A percentile compares a stretch with the other conserved stretches of the same genome.
Evolutionary conservation across 2,329 filamentous ascomycete genomes (phyloP).

Genomic region (Achaetomium macrosporum): DNA sequence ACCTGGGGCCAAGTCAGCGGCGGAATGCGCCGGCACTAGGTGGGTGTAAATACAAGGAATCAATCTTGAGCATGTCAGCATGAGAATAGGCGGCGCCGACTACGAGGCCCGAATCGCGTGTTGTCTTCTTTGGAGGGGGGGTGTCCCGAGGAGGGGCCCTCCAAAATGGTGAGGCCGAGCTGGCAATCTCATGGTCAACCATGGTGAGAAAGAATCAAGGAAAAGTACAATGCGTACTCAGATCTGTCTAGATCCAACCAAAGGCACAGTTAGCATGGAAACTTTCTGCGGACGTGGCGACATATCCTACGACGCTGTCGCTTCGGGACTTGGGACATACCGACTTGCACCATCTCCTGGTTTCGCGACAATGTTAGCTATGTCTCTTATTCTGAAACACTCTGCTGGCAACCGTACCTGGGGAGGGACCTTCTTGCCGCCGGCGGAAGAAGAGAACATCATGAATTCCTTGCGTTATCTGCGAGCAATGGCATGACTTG

Average conservation of each 20-base stretch:
- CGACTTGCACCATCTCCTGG: conserved; percentile 99
- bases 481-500: conserved; percentile 21
- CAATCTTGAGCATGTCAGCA: conserved; percentile 86
- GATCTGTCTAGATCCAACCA: conserved; percentile 46
- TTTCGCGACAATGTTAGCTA: conserved; percentile 30
- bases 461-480: conserved; percentile 20
- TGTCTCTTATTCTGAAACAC: conserved; percentile 8
- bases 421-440: conserved; percentile 63
- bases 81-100: conserved; percentile 96
- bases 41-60: conserved; percentile 57
- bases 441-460: conserved; percentile 62
- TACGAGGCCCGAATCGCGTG: conserved; percentile 64
- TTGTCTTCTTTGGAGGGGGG: conserved; percentile 48
- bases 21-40: background rate
- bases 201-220: conserved; percentile 8
- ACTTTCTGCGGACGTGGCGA: background rate
- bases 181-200: conserved; percentile 39
- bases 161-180: conserved; percentile 89
- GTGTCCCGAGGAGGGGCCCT: conserved; percentile 51
- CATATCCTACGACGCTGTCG: background rate
- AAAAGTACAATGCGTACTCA: conserved; percentile 47
- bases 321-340: conserved; percentile 47
- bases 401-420: conserved; percentile 50
- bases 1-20: conserved; percentile 39
- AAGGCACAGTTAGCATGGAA: conserved; percentile 19